Percentiles rank a stretch among this genome's conserved stretches.
These are phyloP conservation scores for Podospora bellae-mahoneyi DNA, from an alignment of 495 filamentous ascomycete genomes.

Conservation along the genomic window DNA sequence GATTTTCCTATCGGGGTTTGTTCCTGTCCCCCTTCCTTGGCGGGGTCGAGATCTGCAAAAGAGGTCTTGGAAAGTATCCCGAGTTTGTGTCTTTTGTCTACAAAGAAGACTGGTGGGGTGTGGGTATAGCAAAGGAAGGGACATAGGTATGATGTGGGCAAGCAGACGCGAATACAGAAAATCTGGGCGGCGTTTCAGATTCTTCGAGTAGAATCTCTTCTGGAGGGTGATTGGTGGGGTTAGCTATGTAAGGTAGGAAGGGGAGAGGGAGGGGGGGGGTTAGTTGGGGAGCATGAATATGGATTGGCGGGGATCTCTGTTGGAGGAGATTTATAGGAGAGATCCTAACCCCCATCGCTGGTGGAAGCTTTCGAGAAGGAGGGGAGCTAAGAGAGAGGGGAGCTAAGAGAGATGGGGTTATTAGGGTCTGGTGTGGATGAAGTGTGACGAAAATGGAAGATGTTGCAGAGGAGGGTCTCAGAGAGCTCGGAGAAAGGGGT, in stretches of 20 bases:
- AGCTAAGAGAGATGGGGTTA: neutral
- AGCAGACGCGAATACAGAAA: constrained; percentile 14
- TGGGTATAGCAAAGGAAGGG: neutral
- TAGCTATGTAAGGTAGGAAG: neutral
- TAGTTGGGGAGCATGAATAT: neutral
- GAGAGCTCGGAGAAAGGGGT: neutral
- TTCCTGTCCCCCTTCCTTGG: neutral
- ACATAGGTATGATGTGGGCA: neutral
- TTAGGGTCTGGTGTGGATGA: neutral
- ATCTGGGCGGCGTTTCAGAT: constrained; percentile 25
- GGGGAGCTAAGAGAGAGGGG: neutral
- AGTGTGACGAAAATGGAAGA: neutral
- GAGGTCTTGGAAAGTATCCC: neutral
- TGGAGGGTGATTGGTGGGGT: neutral
- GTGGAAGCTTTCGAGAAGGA: neutral
- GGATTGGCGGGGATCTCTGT: neutral
- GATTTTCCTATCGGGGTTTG: neutral
- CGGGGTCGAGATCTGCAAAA: neutral
- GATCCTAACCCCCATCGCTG: neutral
- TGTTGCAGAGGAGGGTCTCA: neutral
- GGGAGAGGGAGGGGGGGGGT: neutral
- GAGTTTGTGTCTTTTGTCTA: too few relatives aligned
- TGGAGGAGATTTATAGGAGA: neutral
- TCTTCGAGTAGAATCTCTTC: constrained; percentile 15
- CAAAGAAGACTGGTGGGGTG: too few relatives aligned